Evolutionary conservation across 1,284 basidiomycete genomes (phyloP).

Genomic region (Marasmius oreades): DNA sequence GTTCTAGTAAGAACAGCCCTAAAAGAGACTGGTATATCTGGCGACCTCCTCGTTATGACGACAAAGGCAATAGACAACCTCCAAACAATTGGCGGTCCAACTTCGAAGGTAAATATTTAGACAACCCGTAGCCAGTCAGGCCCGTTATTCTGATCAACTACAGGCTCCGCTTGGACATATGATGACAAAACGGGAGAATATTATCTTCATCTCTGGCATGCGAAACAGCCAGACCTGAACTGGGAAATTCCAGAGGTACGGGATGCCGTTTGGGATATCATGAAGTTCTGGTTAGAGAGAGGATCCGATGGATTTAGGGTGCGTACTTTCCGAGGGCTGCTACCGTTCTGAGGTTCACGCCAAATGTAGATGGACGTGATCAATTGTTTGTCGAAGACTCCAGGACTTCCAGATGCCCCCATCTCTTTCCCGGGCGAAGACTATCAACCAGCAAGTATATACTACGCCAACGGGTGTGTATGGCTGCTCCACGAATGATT

Average conservation of each 20-base stretch:
- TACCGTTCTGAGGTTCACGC: not conserved
- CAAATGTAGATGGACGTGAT: slow-evolving; percentile 61
- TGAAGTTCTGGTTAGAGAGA: slow-evolving; percentile 73
- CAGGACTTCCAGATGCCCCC: slow-evolving; percentile 64
- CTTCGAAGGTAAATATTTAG: slow-evolving; percentile 31
- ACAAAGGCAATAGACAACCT: slow-evolving; percentile 48
- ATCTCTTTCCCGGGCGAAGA: slow-evolving; percentile 46
- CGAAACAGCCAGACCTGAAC: slow-evolving; percentile 76
- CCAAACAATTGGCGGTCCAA: slow-evolving; percentile 74
- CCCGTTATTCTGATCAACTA: not conserved
- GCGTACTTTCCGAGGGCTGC: slow-evolving; percentile 17
- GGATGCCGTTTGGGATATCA: slow-evolving; percentile 60
- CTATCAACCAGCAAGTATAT: slow-evolving; percentile 54
- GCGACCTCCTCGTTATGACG: slow-evolving; percentile 58
- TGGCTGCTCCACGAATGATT: not conserved
- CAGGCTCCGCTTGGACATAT: slow-evolving; percentile 73
- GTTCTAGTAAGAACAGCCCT: slow-evolving; percentile 50
- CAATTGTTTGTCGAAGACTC: slow-evolving; percentile 62
- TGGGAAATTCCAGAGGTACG: slow-evolving; percentile 70
- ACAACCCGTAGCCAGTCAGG: not conserved
- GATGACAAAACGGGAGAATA: slow-evolving; percentile 69
- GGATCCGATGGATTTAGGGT: slow-evolving; percentile 77
- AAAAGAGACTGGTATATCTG: slow-evolving; percentile 79
- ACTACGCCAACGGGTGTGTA: slow-evolving; percentile 59
- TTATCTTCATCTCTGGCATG: slow-evolving; percentile 71